Conservation (phyloP, 2,329 filamentous ascomycete genomes). For the Septoria petroselini region DNA sequence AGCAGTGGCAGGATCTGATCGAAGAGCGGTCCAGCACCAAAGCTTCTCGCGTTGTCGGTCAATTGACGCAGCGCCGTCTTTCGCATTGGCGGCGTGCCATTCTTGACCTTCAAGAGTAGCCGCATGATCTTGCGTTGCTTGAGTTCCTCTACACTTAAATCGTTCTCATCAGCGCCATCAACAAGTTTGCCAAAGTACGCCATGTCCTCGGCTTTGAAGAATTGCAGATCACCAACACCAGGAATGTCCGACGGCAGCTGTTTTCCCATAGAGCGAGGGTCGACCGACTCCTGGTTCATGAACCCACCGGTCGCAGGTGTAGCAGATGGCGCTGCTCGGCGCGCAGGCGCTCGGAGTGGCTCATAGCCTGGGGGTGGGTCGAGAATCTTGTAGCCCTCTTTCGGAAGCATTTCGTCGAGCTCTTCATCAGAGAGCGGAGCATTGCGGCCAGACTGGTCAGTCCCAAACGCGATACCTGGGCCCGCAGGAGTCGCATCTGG, state of each 20-base stretch:
- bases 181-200: constrained; percentile 97
- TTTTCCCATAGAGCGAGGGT: constrained; percentile 76
- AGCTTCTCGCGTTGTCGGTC: constrained; percentile 94
- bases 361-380: constrained; percentile 90
- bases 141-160: constrained; percentile 86
- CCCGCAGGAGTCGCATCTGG: constrained; percentile 16
- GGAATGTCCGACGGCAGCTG: constrained; percentile 93
- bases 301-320: constrained; percentile 74
- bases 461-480: constrained; percentile 62
- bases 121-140: constrained; percentile 99
- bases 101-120: constrained; percentile 95
- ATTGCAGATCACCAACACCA: constrained; percentile 91
- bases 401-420: constrained; percentile 84
- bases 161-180: constrained; percentile 87
- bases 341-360: constrained; percentile 71
- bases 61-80: constrained; percentile 97
- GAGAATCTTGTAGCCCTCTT: constrained; percentile 88
- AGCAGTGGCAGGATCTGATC: constrained; percentile 94
- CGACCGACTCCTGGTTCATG: constrained; percentile 95
- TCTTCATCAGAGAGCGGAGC: constrained; percentile 87
- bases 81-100: constrained; percentile 95
- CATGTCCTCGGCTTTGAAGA: constrained; percentile 99
- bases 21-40: constrained; percentile 89
- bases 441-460: constrained; percentile 76
- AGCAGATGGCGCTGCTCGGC: constrained; percentile 71